These are phyloP conservation scores for Sordariomycetes sp. DNA, from an alignment of 2,329 filamentous ascomycete genomes.

Conservation along the genomic window DNA sequence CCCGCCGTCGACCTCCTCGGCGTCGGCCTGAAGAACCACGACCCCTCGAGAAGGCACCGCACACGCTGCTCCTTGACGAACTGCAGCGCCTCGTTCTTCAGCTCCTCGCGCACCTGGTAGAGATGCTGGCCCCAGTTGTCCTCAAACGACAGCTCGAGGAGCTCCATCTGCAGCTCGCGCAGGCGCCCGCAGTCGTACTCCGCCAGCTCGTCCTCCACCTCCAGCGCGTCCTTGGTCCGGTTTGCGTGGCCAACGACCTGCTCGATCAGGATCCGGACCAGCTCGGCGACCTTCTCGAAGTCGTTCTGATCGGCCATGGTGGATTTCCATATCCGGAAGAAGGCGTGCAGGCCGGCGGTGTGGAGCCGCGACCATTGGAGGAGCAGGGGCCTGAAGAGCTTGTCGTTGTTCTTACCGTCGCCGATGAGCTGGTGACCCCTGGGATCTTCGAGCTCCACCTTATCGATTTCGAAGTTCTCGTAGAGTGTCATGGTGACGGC, in stretches of 20 bases:
- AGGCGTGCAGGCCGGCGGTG: conserved; percentile 72
- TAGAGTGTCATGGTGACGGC: conserved; percentile 82
- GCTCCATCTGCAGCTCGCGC: conserved; percentile 83
- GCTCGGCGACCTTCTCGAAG: conserved; percentile 85
- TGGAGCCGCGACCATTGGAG: conserved; percentile 91
- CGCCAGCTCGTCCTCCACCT: conserved; percentile 80
- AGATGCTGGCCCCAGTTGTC: conserved; percentile 90
- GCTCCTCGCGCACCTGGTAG: conserved; percentile 78
- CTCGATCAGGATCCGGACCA: conserved; percentile 82
- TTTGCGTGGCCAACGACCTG: conserved; percentile 76
- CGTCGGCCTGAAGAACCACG: conserved; percentile 64
- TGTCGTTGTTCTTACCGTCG: conserved; percentile 68
- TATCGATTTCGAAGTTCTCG: conserved; percentile 92
- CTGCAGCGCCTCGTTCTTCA: conserved; percentile 82
- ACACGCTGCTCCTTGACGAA: conserved; percentile 97
- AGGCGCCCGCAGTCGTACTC: conserved; percentile 73
- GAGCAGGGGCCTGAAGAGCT: conserved; percentile 74
- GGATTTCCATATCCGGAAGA: conserved; percentile 86
- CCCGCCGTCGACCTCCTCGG: conserved; percentile 23
- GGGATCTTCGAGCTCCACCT: conserved; percentile 66
- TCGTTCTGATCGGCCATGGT: conserved; percentile 78
- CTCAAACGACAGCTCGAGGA: conserved; percentile 84
- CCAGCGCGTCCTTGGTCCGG: conserved; percentile 72
- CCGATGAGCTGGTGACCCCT: conserved; percentile 68
- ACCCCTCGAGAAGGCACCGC: conserved; percentile 75